These are phyloP conservation scores for Cyclotella cryptica DNA, from an alignment of 108 stramenopile species.

Conservation along the genomic window DNA sequence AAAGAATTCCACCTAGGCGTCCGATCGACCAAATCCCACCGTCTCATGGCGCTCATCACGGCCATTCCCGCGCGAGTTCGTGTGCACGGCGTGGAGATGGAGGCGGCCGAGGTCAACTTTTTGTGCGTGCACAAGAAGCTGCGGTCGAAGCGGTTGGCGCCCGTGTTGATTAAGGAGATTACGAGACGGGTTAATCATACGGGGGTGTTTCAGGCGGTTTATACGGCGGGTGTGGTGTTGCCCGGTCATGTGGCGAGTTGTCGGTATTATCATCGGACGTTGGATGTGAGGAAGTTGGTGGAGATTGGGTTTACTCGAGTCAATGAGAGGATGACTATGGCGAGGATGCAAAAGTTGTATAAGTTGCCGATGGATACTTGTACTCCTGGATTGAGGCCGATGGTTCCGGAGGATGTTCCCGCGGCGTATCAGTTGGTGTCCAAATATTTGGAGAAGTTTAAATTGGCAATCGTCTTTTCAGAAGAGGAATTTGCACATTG, in stretches of 20 bases:
- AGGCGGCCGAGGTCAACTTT: constrained; percentile 98
- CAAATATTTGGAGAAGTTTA: constrained; percentile 86
- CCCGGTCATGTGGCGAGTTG: constrained; percentile 93
- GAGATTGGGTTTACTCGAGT: constrained; percentile 93
- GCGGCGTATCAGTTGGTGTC: constrained; percentile 77
- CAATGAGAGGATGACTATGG: constrained; percentile 93
- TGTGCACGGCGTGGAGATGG: constrained; percentile 61
- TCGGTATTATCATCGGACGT: constrained; percentile 94
- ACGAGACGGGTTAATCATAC: constrained; percentile 95
- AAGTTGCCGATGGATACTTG: constrained; percentile 68
- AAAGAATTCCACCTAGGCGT: constrained; percentile 92
- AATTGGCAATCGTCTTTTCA: constrained; percentile 79
- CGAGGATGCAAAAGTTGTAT: constrained; percentile 90
- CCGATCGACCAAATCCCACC: constrained; percentile 71
- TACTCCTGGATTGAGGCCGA: constrained; percentile 64
- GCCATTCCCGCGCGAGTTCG: constrained; percentile 89
- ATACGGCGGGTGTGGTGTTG: constrained; percentile 97
- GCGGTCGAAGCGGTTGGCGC: constrained; percentile 95
- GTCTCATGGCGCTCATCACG: constrained; percentile 96
- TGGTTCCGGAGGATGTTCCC: constrained; percentile 86
- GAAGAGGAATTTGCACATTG: constrained; percentile 95
- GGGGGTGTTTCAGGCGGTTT: constrained; percentile 97
- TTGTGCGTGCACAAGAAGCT: constrained; percentile 99
- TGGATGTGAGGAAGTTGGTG: constrained; percentile 97
- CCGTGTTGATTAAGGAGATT: constrained; percentile 99